A percentile compares a stretch with the other conserved stretches of the same genome.
These are phyloP conservation scores for Aspergillus persii DNA, from an alignment of 2,329 filamentous ascomycete genomes.

Conservation along the genomic window DNA sequence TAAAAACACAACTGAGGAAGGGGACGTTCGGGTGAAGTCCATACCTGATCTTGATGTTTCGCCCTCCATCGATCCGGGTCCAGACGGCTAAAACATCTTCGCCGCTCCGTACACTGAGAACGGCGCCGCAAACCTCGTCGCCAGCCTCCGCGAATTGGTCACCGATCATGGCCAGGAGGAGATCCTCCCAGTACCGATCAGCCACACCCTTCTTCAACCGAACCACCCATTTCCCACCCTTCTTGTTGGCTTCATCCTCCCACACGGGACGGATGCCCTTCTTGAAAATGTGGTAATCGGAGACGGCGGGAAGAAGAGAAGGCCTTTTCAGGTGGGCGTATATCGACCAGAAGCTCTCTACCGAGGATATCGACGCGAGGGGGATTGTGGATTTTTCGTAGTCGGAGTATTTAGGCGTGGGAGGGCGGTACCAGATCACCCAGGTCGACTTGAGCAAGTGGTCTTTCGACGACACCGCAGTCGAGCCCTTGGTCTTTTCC, in stretches of 20 bases:
- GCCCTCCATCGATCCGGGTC: slow-evolving; percentile 89
- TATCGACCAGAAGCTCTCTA: slow-evolving; percentile 86
- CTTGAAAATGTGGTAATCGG: slow-evolving; percentile 97
- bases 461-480: slow-evolving; percentile 35
- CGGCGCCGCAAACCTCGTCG: slow-evolving; percentile 92
- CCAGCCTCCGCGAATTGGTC: slow-evolving; percentile 91
- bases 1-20: neutral
- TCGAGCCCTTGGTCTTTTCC: slow-evolving; percentile 33
- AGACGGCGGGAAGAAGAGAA: slow-evolving; percentile 82
- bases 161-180: slow-evolving; percentile 84
- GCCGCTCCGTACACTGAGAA: slow-evolving; percentile 89
- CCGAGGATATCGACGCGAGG: slow-evolving; percentile 76
- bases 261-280: slow-evolving; percentile 94
- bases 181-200: slow-evolving; percentile 95
- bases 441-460: slow-evolving; percentile 79
- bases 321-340: slow-evolving; percentile 89
- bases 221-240: slow-evolving; percentile 96
- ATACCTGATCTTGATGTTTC: slow-evolving; percentile 94
- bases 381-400: slow-evolving; percentile 96
- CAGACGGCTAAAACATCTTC: slow-evolving; percentile 98
- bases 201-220: slow-evolving; percentile 95
- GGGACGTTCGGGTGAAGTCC: slow-evolving; percentile 32
- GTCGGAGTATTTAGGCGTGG: slow-evolving; percentile 94
- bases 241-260: slow-evolving; percentile 97
- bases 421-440: slow-evolving; percentile 97